These are phyloP conservation scores for Yarrowia hollandica DNA, from an alignment of 805 yeast genomes.

Conservation along the genomic window DNA sequence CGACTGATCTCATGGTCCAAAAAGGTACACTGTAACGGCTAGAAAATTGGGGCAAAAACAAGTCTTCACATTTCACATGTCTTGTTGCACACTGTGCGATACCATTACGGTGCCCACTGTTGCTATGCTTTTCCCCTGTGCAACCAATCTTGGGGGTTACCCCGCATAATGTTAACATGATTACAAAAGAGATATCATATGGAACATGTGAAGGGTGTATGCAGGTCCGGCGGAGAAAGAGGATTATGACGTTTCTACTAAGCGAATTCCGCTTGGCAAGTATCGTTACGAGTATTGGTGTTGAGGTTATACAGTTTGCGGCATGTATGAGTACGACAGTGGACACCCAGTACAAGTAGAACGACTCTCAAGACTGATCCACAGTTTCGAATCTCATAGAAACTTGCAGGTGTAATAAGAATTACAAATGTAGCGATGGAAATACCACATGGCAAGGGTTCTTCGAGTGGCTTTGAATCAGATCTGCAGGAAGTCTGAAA, in stretches of 20 bases:
- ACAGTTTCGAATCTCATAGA: constrained; percentile 5
- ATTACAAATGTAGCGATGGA: no score
- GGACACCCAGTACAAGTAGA: no score
- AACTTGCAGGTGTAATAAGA: no score
- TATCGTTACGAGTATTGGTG: no score
- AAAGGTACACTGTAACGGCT: neutral
- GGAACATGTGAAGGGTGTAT: constrained; percentile 29
- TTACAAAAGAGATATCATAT: constrained; percentile 21
- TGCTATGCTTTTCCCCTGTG: neutral
- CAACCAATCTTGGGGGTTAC: constrained; percentile 14
- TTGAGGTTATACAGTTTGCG: no score
- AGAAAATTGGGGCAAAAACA: neutral
- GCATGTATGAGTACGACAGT: no score
- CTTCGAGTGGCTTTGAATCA: no score
- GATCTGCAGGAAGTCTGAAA: neutral
- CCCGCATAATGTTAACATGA: constrained; percentile 18
- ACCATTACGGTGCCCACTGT: no score
- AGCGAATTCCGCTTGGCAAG: neutral
- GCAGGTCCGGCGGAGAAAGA: constrained; percentile 25
- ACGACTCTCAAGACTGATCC: no score
- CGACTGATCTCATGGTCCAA: no score
- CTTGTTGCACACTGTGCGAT: neutral
- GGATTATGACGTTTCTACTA: neutral
- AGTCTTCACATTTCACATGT: neutral
- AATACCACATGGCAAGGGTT: no score